Percentiles rank a stretch among this genome's conserved stretches.
phyloP scores from a whole-genome alignment of 352 stramenopile species.

The Thraustochytrium striatum region DNA sequence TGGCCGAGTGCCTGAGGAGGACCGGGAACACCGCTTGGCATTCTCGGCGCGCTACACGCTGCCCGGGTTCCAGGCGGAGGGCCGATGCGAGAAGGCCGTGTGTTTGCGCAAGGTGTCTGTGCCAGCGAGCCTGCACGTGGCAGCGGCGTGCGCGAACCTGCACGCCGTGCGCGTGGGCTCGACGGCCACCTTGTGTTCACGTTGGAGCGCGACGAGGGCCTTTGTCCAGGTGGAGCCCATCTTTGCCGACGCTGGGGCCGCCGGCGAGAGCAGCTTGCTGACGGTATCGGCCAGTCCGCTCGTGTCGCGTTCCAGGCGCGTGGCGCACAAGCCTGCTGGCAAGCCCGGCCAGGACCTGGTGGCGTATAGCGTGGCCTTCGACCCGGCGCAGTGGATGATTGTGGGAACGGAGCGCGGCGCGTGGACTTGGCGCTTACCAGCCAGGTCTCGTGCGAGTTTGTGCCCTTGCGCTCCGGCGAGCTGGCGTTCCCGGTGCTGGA shows the following conservation, averaged over 20 bases:
- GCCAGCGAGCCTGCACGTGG: background rate
- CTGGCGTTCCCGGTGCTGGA: constrained; percentile 25
- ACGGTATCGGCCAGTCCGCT: constrained; percentile 29
- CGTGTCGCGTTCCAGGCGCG: background rate
- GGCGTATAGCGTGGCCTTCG: constrained; percentile 10
- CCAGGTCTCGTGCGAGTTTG: constrained; percentile 29
- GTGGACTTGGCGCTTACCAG: background rate
- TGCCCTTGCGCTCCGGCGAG: constrained; percentile 22
- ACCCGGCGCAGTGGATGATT: constrained; percentile 33
- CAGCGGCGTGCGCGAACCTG: constrained; percentile 1
- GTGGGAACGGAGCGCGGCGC: constrained; percentile 30
- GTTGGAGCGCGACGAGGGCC: background rate
- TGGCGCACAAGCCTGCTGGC: background rate
- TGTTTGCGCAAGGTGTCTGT: background rate
- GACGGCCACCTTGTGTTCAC: constrained; percentile 27
- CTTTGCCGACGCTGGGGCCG: background rate
- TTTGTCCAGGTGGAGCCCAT: constrained; percentile 8
- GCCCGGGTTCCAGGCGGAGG: no score
- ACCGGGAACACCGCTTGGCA: background rate
- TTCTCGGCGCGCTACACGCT: constrained; percentile 2
- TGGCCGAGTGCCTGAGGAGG: background rate
- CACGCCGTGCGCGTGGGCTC: constrained; percentile 16
- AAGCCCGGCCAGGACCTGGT: background rate
- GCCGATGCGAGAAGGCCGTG: background rate
- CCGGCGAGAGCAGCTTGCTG: background rate